Percentiles rank a stretch among this genome's conserved stretches.
These are phyloP conservation scores for Coemansia sp. DNA, from an alignment of 192 early-diverging fungal species.

Conservation along the genomic window DNA sequence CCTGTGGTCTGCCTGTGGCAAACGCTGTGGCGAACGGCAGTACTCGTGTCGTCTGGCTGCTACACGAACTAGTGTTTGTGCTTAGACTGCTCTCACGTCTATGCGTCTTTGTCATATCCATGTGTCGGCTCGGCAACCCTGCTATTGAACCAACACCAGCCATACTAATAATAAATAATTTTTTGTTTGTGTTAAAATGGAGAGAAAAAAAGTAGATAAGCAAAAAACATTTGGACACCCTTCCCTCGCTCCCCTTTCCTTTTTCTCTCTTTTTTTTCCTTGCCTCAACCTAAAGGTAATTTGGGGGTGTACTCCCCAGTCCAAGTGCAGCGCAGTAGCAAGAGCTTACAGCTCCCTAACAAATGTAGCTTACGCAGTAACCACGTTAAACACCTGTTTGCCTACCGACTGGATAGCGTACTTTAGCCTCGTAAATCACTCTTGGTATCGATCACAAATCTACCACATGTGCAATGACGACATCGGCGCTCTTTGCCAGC, in stretches of 20 bases:
- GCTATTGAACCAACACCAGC: background rate
- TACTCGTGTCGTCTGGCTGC: conserved; percentile 38
- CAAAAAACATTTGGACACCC: background rate
- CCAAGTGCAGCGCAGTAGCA: background rate
- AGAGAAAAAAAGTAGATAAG: background rate
- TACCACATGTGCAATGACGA: background rate
- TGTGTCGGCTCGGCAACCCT: background rate
- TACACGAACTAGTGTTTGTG: conserved; percentile 42
- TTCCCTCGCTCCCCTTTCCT: background rate
- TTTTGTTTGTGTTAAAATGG: background rate
- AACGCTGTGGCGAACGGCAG: conserved; percentile 48
- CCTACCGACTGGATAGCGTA: background rate
- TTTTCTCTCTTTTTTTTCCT: background rate
- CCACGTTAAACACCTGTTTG: background rate
- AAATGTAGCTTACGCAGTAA: background rate
- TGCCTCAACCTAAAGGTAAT: background rate
- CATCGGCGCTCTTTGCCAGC: no score
- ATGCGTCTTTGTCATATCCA: conserved; percentile 6
- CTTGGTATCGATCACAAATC: no score
- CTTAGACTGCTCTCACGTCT: conserved; percentile 49
- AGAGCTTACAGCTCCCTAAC: background rate
- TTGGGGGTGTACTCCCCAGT: background rate
- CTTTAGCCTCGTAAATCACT: background rate
- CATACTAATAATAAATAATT: background rate
- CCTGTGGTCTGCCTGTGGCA: background rate